Evolutionary conservation across 2,329 filamentous ascomycete genomes (phyloP).

Genomic region (Coniochaeta hoffmannii): DNA sequence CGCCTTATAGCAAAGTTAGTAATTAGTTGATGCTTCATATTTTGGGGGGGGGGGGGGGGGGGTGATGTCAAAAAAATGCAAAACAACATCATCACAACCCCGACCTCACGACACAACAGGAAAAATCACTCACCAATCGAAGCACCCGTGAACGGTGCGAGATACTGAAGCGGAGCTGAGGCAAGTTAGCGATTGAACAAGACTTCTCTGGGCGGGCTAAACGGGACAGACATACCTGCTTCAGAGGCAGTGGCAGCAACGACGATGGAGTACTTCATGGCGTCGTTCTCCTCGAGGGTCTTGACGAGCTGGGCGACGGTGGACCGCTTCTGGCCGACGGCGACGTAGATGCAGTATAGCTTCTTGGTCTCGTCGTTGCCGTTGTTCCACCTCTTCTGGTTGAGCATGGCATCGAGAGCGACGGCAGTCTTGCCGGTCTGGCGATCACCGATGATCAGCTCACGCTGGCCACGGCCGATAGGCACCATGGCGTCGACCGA

Average conservation of each 20-base stretch:
- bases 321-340: constrained; percentile 98
- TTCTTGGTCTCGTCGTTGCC: constrained; percentile 87
- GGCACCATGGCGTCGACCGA: constrained; percentile 99
- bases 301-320: constrained; percentile 99
- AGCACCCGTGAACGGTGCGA: constrained; percentile 84
- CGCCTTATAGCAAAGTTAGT: no score
- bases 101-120: neutral
- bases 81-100: no score
- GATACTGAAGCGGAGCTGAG: constrained; percentile 75
- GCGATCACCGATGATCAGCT: constrained; percentile 99
- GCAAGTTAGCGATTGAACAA: neutral
- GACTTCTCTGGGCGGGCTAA: neutral
- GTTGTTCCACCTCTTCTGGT: constrained; percentile 98
- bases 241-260: constrained; percentile 97
- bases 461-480: constrained; percentile 99
- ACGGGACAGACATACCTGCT: constrained; percentile 44
- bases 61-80: no score
- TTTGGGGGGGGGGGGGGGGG: no score
- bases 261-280: constrained; percentile 95
- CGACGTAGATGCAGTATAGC: constrained; percentile 99
- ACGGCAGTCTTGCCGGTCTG: constrained; percentile 99
- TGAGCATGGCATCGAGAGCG: constrained; percentile 94
- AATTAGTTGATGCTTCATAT: no score
- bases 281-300: constrained; percentile 99
- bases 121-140: neutral